phyloP scores from a whole-genome alignment of 345 rosid genomes.

The Hibiscus tridactylites region DNA sequence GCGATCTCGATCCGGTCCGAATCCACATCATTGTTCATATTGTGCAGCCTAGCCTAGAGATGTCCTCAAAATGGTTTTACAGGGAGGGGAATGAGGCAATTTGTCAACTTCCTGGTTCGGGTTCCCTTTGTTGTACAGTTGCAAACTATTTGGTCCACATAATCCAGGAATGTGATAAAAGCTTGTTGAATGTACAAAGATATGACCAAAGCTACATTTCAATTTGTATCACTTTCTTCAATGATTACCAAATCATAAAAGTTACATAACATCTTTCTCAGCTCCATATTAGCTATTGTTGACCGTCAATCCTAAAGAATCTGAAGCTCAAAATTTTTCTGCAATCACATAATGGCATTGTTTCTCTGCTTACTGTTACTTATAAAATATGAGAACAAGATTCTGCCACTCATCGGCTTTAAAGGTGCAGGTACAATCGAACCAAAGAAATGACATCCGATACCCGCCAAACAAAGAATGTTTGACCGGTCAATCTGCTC shows the following conservation, averaged over 20 bases:
- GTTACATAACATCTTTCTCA: neutral
- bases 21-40: neutral
- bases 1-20: slow-evolving; percentile 6
- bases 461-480: neutral
- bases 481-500: neutral
- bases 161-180: neutral
- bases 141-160: neutral
- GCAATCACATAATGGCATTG: neutral
- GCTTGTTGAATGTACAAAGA: neutral
- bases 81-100: neutral
- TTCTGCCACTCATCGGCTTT: neutral
- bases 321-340: neutral
- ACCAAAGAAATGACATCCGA: neutral
- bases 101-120: neutral
- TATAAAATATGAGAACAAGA: neutral
- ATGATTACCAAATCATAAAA: neutral
- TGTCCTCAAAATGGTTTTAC: neutral
- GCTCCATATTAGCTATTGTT: neutral
- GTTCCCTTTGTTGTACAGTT: neutral
- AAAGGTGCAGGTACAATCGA: neutral
- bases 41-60: neutral
- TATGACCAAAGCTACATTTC: neutral
- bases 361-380: neutral
- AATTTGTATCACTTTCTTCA: neutral
- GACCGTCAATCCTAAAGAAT: neutral